These are phyloP conservation scores for Phytophthora pisi DNA, from an alignment of 352 stramenopile genomes.

Conservation along the genomic window DNA sequence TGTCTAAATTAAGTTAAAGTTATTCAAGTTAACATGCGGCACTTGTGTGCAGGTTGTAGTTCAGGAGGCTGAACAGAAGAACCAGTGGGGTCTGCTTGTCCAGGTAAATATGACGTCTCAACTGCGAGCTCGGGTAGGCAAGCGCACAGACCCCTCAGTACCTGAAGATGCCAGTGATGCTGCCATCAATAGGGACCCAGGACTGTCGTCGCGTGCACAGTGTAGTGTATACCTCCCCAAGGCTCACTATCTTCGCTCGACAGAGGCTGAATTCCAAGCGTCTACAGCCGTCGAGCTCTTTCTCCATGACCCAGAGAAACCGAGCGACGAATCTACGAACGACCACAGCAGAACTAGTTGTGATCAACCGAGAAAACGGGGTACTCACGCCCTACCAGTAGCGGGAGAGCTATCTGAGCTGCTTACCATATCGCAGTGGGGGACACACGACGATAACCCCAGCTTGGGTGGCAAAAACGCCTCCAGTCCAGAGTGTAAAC, in stretches of 20 bases:
- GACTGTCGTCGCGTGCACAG: slow-evolving; percentile 9
- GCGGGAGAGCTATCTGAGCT: slow-evolving; percentile 12
- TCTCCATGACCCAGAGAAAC: not conserved
- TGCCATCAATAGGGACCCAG: not conserved
- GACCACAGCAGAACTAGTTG: not conserved
- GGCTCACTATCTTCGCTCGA: slow-evolving; percentile 23
- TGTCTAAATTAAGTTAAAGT: not conserved
- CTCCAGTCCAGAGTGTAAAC: not conserved
- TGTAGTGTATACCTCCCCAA: slow-evolving; percentile 47
- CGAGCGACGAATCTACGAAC: not conserved
- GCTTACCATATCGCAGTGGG: slow-evolving; percentile 27
- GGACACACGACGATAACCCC: slow-evolving; percentile 16
- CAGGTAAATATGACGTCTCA: slow-evolving; percentile 20
- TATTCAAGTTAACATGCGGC: not conserved
- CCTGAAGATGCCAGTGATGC: not conserved
- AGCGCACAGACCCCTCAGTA: not conserved
- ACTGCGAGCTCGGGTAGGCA: slow-evolving; percentile 2
- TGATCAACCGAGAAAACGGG: not conserved
- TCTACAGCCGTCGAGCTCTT: slow-evolving; percentile 15
- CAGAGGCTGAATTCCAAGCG: slow-evolving; percentile 3
- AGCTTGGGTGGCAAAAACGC: not conserved
- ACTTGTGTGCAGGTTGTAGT: slow-evolving; percentile 30
- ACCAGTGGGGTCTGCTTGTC: slow-evolving; percentile 49
- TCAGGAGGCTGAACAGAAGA: slow-evolving; percentile 24
- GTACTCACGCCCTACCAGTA: not conserved